phyloP scores from a whole-genome alignment of 2,329 filamentous ascomycete species.

The Coniella lustricola region DNA sequence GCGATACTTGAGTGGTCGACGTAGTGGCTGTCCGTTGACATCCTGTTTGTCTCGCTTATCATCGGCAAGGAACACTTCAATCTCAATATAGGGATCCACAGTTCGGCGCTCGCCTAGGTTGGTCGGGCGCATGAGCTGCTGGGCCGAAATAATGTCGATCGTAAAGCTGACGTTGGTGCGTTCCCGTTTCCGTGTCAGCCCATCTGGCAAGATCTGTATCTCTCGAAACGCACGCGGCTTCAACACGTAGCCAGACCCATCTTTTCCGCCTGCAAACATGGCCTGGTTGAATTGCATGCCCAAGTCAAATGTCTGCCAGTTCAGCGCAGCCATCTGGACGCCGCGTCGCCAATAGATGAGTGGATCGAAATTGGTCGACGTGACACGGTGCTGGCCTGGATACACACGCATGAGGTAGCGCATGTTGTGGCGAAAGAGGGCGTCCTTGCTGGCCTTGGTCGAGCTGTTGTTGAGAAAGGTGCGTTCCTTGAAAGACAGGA shows the following conservation, averaged over 20 bases:
- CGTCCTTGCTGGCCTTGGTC: slow-evolving; percentile 65
- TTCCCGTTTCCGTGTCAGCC: slow-evolving; percentile 57
- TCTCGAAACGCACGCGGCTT: slow-evolving; percentile 83
- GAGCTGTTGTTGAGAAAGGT: slow-evolving; percentile 78
- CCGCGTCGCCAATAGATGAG: slow-evolving; percentile 89
- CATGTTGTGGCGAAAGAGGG: slow-evolving; percentile 85
- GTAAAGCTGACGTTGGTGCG: slow-evolving; percentile 78
- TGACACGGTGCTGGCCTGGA: slow-evolving; percentile 72
- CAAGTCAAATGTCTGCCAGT: slow-evolving; percentile 96
- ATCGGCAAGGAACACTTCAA: slow-evolving; percentile 90
- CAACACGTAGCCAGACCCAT: slow-evolving; percentile 84
- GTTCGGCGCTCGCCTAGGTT: slow-evolving; percentile 49
- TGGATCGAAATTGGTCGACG: slow-evolving; percentile 91
- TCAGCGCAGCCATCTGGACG: slow-evolving; percentile 95
- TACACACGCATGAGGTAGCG: slow-evolving; percentile 91
- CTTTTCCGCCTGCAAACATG: slow-evolving; percentile 88
- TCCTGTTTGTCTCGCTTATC: slow-evolving; percentile 87
- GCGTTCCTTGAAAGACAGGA: slow-evolving; percentile 89
- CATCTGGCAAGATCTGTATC: slow-evolving; percentile 49
- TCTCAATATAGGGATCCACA: slow-evolving; percentile 89
- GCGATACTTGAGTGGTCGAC: slow-evolving; percentile 65
- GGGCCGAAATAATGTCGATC: slow-evolving; percentile 86
- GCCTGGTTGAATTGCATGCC: slow-evolving; percentile 95
- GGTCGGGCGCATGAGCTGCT: slow-evolving; percentile 80
- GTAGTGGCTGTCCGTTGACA: slow-evolving; percentile 34